Conservation (phyloP, 1,284 basidiomycete species). For the Trichosporon sp. region DNA sequence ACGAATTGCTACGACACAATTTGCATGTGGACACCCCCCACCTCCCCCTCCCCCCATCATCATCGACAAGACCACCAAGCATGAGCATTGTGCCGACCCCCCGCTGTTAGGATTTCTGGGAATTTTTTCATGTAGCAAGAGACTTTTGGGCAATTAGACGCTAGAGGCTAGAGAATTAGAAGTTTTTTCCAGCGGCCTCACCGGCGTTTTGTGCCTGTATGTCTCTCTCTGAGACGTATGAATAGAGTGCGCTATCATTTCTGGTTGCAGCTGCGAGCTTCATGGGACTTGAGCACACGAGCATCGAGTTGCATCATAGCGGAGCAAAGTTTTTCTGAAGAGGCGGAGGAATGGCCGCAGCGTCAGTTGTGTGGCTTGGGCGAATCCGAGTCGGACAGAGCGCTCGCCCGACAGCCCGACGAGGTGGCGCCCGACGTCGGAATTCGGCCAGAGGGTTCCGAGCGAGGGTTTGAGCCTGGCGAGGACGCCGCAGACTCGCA, state of each 20-base stretch:
- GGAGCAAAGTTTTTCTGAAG: no score
- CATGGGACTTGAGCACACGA: no score
- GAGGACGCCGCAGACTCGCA: no score
- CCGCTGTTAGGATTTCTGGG: constrained; percentile 19
- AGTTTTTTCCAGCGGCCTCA: constrained; percentile 19
- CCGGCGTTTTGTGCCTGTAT: constrained; percentile 20
- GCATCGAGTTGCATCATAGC: no score
- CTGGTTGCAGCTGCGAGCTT: no score
- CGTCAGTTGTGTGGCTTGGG: no score
- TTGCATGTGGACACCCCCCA: constrained; percentile 1
- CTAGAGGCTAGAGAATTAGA: constrained; percentile 25
- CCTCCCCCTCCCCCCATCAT: neutral
- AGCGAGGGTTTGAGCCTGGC: no score
- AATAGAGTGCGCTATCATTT: constrained; percentile 19
- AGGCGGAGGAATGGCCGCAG: no score
- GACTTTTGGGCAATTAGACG: constrained; percentile 16
- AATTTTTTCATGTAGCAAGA: constrained; percentile 15
- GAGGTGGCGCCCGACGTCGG: no score
- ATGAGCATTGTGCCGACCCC: constrained; percentile 23
- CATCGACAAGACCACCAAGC: neutral
- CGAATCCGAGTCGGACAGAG: no score
- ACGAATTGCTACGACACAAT: neutral
- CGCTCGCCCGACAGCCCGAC: no score
- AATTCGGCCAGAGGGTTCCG: no score
- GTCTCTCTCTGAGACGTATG: constrained; percentile 17